Base-by-base conservation (phyloP, 2,329 filamentous ascomycete species). In the Coleophoma crateriformis region DNA sequence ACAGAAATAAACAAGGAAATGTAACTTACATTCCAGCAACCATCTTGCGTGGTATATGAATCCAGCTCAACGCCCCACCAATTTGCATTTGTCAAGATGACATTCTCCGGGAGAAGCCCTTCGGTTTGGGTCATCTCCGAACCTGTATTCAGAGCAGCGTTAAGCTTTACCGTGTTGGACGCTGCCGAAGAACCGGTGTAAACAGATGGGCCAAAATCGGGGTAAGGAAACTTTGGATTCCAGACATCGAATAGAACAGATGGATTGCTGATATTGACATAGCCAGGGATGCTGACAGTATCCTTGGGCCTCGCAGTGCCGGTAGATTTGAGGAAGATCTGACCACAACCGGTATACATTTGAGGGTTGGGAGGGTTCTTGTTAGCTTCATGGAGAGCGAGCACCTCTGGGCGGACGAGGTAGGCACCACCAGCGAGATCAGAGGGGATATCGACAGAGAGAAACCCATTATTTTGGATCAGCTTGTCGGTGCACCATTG, bases 401-500 rank as follows among this genome's bases (percentile, higher is more conserved):
- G 70, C 10, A 88, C 67, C 68, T 90, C 87, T 0, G 83, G 78
- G 11, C 87, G 79, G 35, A 85, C 76, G n/a, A 90, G 78, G 64
- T 89, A 90, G 65, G 83, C 78, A 1, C 87, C 85, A 0, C 75
- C 71, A 3, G 80, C 74, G 12, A 91, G 72, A 35, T 77, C 78
- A 1, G 68, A 60, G 7, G 87, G 85, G 3, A 90, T 71, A 17
- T 73, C 68, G 50, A 87, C 75, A 4, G 79, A 81, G 12, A 90
- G 68, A 17, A 82, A 71, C 13, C 85, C 85, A 19, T 82, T 73
- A 66, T 82, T 81, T 48, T 69, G 73, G 51, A 85, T 85, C 51
- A 90, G 72, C 52, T 79, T 81, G 61, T 88, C 79, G 3, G 82
- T 85, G 67, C 87, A 89, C 85, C 86, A 90, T 63, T 79, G 71